Evolutionary conservation across 2,329 filamentous ascomycete genomes (phyloP).

Genomic region (Metarhizium rileyi): DNA sequence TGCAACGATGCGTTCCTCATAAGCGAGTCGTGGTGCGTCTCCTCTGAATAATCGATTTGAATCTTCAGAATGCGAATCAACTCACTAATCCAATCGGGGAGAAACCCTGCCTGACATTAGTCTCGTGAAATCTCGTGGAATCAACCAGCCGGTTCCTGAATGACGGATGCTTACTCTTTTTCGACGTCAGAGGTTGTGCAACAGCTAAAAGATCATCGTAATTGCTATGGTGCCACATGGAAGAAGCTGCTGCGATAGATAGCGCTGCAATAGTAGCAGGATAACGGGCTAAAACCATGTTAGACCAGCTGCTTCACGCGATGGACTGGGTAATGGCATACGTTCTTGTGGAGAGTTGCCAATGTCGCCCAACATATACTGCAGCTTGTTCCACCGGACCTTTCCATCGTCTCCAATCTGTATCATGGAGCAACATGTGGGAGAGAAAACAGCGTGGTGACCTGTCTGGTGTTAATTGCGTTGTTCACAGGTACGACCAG

Average conservation of each 20-base stretch:
- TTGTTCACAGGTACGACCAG: not conserved
- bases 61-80: conserved; percentile 61
- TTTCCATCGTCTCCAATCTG: conserved; percentile 50
- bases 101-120: conserved; percentile 37
- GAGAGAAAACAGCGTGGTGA: conserved; percentile 51
- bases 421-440: conserved; percentile 48
- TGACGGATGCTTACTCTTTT: conserved; percentile 19
- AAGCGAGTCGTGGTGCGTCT: conserved; percentile 60
- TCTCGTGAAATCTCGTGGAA: not conserved
- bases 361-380: conserved; percentile 39
- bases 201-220: conserved; percentile 66
- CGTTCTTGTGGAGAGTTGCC: conserved; percentile 38
- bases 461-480: conserved; percentile 26
- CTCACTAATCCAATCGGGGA: conserved; percentile 53
- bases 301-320: conserved; percentile 4
- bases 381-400: conserved; percentile 47
- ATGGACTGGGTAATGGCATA: conserved; percentile 17
- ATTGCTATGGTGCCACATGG: conserved; percentile 35
- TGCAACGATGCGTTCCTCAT: conserved; percentile 65
- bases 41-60: conserved; percentile 73
- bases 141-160: not conserved
- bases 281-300: conserved; percentile 35
- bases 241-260: conserved; percentile 39
- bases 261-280: conserved; percentile 52
- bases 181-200: conserved; percentile 38